Evolutionary conservation across 345 rosid genomes (phyloP), one percentile per base, ranked within the genome.

Genomic region (Garcia nutans): DNA sequence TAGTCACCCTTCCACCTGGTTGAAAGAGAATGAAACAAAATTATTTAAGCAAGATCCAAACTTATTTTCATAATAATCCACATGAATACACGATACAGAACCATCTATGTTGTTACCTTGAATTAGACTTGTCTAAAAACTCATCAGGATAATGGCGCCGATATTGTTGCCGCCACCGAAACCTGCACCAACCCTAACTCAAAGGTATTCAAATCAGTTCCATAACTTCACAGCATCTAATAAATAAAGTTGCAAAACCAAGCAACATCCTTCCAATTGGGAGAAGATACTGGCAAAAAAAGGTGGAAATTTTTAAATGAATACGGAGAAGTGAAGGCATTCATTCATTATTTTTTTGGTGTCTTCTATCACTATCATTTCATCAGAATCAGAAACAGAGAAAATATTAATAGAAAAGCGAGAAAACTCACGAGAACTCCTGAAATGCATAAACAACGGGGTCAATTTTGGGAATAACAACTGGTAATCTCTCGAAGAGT

Each of bases 71-170:
- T 50, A 68, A 31, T 28, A 8, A 9, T 17, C n/a, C 44, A 70
- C 22, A 26, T 9, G 31, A 16, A 26, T 37, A 37, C 41, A 37
- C 24, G 31, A 67, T 12, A 13, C 9, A 71, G 16, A 68, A 54
- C 22, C 71, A 10, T 28, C 68, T 31, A 52, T 15, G 71, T 22
- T 69, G 50, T 71, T 69, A 88, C 97, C 93, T 88, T 68, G 97
- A 84, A 76, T 87, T 89, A 72, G 99, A 91, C 83, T 92, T 92
- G 85, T 93, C 91, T 82, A 92, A 84, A 78, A 96, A 89, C 83
- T 93, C 98, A 84, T 96, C 97, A 6, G 99, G 99, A 71, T 93
- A 96, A 78, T 84, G 85, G 70, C 94, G 89, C 37, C 92, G 85
- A 79, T 86, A 92, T 74, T 96, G 98, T 77, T 93, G 98, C 72